Evolutionary conservation across 495 filamentous ascomycete species (phyloP), one percentile per base, ranked within the genome.

Genomic region (Aspergillus steynii): DNA sequence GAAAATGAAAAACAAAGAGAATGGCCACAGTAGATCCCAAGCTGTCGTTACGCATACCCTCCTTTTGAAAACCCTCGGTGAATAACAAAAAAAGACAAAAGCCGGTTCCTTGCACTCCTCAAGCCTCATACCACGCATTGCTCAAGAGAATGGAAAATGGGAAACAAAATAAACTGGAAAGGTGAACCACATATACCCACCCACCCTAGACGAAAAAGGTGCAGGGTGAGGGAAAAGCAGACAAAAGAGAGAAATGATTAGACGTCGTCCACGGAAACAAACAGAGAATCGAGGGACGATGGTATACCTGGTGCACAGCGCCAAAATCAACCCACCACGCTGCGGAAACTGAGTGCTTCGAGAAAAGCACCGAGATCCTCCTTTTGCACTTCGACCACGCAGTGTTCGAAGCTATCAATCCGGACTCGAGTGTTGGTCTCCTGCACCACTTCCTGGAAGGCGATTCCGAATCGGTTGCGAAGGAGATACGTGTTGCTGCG

Each of bases 381-480:
- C 77, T 96, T 96, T 77, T 88, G 86, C 32, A 99, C 95, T 77
- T 98, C 95, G 52, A 97, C 92, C 9, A 98, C 96, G 64, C 91
- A 96, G 72, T 96, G 89, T 76, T 99, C 96, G 74, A 99, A 99
- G 75, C 89, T 93, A 72, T 99, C 95, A 64, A 97, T 96, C 58
- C 92, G 80, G 25, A 98, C 91, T 15, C 93, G 80, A 4, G 93
- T 91, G 61, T 87, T 93, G 46, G 94, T 99, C 78, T 96, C 92
- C 56, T 86, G 85, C 26, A 96, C 90, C 7, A 98, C 96, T 68
- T 96, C 93, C 70, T 97, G 92, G 75, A 98, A 99, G 9, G 96
- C 95, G 69, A 88, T 91, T 12, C 94, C 96, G 65, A 99, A 99
- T 51, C 86, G 85, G 73, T 98, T 98, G 55, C 88, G 76, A 8